A percentile compares a stretch with the other conserved stretches of the same genome.
Conservation (phyloP, 2,329 filamentous ascomycete species). For the Pseudogymnoascus sp. region DNA sequence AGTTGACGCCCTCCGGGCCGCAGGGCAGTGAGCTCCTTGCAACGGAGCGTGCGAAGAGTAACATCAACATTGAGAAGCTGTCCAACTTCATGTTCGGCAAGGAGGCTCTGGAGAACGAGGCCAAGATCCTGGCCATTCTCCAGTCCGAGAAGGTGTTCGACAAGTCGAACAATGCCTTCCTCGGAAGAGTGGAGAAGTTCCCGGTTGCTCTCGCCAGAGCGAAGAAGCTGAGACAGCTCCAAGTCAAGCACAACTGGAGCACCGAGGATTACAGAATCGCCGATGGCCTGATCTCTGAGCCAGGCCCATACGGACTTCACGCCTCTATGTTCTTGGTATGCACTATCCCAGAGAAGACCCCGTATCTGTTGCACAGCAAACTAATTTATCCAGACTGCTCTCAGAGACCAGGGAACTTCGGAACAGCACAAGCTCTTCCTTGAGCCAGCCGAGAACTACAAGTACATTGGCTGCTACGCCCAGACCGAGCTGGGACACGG, state of each 20-base stretch:
- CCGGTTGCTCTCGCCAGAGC: slow-evolving; percentile 61
- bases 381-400: slow-evolving; percentile 44
- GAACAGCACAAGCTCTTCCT: slow-evolving; percentile 69
- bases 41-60: slow-evolving; percentile 60
- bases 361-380: not conserved
- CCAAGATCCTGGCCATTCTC: slow-evolving; percentile 55
- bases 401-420: slow-evolving; percentile 62
- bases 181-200: slow-evolving; percentile 60
- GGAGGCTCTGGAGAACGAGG: slow-evolving; percentile 52
- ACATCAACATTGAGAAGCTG: slow-evolving; percentile 59
- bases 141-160: slow-evolving; percentile 64
- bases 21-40: slow-evolving; percentile 62
- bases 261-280: slow-evolving; percentile 56
- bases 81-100: slow-evolving; percentile 63
- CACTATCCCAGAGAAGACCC: not conserved
- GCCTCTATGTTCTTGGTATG: slow-evolving; percentile 59
- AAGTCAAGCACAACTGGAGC: slow-evolving; percentile 59
- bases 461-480: slow-evolving; percentile 71
- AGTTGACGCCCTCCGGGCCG: slow-evolving; percentile 56
- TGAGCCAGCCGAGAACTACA: slow-evolving; percentile 58
- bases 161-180: slow-evolving; percentile 71
- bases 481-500: slow-evolving; percentile 76
- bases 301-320: slow-evolving; percentile 66
- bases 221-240: slow-evolving; percentile 62
- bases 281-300: slow-evolving; percentile 63